Evolutionary conservation across 2,329 filamentous ascomycete species (phyloP).

Genomic region (Metarhizium sp.): DNA sequence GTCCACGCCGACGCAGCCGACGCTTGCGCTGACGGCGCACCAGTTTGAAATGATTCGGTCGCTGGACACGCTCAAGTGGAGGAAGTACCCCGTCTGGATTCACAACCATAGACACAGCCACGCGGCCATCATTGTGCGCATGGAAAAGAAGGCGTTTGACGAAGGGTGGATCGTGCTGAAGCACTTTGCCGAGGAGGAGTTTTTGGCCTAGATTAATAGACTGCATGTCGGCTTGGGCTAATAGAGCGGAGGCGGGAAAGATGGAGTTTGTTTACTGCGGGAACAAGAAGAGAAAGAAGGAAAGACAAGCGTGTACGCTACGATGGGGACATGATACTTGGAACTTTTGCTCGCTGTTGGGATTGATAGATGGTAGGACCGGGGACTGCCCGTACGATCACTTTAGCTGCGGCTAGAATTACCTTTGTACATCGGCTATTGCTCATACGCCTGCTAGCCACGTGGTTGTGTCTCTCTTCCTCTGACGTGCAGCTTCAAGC

Average conservation of each 20-base stretch:
- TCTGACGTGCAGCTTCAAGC: too few relatives aligned
- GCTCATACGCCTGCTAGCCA: too few relatives aligned
- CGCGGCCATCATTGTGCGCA: constrained; percentile 80
- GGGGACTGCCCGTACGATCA: too few relatives aligned
- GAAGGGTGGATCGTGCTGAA: constrained; percentile 71
- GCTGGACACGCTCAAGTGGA: constrained; percentile 57
- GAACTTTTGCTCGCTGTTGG: not conserved
- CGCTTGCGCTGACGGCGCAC: constrained; percentile 64
- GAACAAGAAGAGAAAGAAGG: too few relatives aligned
- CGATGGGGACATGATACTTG: not conserved
- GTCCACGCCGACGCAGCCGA: constrained; percentile 47
- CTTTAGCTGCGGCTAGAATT: too few relatives aligned
- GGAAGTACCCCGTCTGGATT: constrained; percentile 63
- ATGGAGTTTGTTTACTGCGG: not conserved
- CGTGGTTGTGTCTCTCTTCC: too few relatives aligned
- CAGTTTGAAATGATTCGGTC: constrained; percentile 82
- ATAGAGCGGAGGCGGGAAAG: not conserved
- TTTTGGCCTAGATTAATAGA: constrained; percentile 29
- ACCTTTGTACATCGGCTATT: too few relatives aligned
- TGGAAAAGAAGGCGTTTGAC: constrained; percentile 53
- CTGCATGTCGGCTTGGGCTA: not conserved
- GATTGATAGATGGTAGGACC: not conserved
- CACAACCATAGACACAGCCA: constrained; percentile 73
- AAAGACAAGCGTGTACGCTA: not conserved
- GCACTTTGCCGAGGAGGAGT: constrained; percentile 74